phyloP scores from a whole-genome alignment of 106 monocot species.

The Platanthera zijinensis region DNA sequence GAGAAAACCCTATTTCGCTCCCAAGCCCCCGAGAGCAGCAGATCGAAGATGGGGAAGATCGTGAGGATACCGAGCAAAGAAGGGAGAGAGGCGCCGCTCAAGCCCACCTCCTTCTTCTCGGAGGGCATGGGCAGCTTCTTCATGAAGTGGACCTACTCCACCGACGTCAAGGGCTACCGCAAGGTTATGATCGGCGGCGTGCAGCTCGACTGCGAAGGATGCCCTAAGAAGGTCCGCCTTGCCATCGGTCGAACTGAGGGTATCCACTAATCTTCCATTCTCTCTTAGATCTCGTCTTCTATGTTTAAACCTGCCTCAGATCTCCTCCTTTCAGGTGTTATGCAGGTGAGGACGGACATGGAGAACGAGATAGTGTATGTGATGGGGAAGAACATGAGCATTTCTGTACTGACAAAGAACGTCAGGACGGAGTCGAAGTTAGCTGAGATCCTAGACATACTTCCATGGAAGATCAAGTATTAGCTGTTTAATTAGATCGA shows the following conservation, averaged over 20 bases:
- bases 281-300: neutral
- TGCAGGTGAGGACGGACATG: slow-evolving; percentile 10
- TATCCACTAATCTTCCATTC: neutral
- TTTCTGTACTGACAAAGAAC: neutral
- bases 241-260: neutral
- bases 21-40: no score
- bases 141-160: slow-evolving; percentile 11
- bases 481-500: no score
- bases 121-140: slow-evolving; percentile 3
- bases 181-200: slow-evolving; percentile 12
- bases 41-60: no score
- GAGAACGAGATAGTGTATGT: slow-evolving; percentile 10
- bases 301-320: neutral
- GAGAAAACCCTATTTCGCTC: no score
- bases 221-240: slow-evolving; percentile 6
- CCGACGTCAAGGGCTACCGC: slow-evolving; percentile 7
- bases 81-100: neutral
- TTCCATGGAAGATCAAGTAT: no score
- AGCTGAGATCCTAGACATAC: no score
- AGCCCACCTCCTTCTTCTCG: slow-evolving; percentile 4
- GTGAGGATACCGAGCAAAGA: no score
- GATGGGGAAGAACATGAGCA: slow-evolving; percentile 14
- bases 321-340: neutral
- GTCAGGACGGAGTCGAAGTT: no score
- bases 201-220: slow-evolving; percentile 8